Conservation (phyloP, 352 stramenopile species). For the Phytophthora hybrid region DNA sequence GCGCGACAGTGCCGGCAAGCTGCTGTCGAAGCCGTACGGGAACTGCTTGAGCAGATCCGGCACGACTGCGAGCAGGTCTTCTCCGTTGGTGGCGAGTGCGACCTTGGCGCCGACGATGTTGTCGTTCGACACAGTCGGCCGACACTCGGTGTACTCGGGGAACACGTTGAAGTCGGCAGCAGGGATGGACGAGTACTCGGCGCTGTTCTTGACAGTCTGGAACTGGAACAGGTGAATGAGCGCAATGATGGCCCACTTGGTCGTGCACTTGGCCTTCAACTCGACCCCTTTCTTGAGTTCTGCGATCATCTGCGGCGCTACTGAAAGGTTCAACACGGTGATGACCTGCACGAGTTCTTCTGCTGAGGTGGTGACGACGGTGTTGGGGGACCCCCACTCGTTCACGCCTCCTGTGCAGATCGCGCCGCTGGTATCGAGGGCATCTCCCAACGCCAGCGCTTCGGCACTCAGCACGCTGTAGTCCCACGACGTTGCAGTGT, state of each 20-base stretch:
- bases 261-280: slow-evolving; percentile 7
- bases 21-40: slow-evolving; percentile 28
- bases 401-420: slow-evolving; percentile 33
- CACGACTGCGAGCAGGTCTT: slow-evolving; percentile 27
- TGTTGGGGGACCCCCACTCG: slow-evolving; percentile 31
- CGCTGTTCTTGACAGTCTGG: slow-evolving; percentile 26
- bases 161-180: slow-evolving; percentile 36
- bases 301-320: slow-evolving; percentile 18
- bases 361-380: slow-evolving; percentile 7
- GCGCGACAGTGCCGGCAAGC: slow-evolving; percentile 18
- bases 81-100: slow-evolving; percentile 9
- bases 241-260: slow-evolving; percentile 26
- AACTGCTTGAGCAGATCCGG: slow-evolving; percentile 29
- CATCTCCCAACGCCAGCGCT: slow-evolving; percentile 10
- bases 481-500: slow-evolving; percentile 10
- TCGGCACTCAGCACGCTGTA: slow-evolving; percentile 19
- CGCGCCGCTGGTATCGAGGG: slow-evolving; percentile 10
- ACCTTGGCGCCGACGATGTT: slow-evolving; percentile 22
- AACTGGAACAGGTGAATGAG: slow-evolving; percentile 34
- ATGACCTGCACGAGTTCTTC: slow-evolving; percentile 27
- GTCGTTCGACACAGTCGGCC: slow-evolving; percentile 25
- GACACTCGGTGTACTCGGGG: slow-evolving; percentile 36
- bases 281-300: slow-evolving; percentile 21
- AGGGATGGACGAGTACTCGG: slow-evolving; percentile 31
- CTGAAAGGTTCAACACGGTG: slow-evolving; percentile 12